Evolutionary conservation across 495 filamentous ascomycete genomes (phyloP).

Genomic region (Pseudoneurospora amorphoporcata): DNA sequence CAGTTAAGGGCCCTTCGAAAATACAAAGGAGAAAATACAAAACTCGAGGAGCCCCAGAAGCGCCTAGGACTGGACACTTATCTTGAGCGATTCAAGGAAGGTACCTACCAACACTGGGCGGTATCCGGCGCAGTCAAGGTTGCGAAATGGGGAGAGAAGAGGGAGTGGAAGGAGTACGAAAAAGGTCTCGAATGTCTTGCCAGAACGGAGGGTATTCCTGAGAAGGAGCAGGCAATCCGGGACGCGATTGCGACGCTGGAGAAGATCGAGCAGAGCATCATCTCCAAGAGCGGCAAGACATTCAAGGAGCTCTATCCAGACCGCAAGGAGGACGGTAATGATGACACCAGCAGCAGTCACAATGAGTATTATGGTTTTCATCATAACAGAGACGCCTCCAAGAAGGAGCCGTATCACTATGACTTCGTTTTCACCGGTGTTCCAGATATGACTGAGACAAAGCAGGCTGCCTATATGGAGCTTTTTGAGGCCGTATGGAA

Average conservation of each 20-base stretch:
- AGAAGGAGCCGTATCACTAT: conserved; percentile 31
- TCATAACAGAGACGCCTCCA: background rate
- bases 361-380: background rate
- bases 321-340: conserved; percentile 7
- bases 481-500: conserved; percentile 58
- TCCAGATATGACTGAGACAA: conserved; percentile 40
- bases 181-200: conserved; percentile 15
- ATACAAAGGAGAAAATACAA: conserved; percentile 27
- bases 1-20: conserved; percentile 37
- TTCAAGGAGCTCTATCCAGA: conserved; percentile 55
- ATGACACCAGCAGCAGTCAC: background rate
- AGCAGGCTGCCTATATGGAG: conserved; percentile 46
- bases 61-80: conserved; percentile 28
- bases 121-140: conserved; percentile 28
- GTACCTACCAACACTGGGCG: conserved; percentile 44
- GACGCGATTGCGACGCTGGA: conserved; percentile 40
- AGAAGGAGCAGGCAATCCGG: conserved; percentile 43
- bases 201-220: conserved; percentile 25
- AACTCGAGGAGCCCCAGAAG: background rate
- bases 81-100: conserved; percentile 31
- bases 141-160: conserved; percentile 3
- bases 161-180: conserved; percentile 19
- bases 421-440: conserved; percentile 36
- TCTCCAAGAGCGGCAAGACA: conserved; percentile 50
- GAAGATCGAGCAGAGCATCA: conserved; percentile 40